phyloP scores from a whole-genome alignment of 768 basidiomycete species.

The Baorangia bicolor region DNA sequence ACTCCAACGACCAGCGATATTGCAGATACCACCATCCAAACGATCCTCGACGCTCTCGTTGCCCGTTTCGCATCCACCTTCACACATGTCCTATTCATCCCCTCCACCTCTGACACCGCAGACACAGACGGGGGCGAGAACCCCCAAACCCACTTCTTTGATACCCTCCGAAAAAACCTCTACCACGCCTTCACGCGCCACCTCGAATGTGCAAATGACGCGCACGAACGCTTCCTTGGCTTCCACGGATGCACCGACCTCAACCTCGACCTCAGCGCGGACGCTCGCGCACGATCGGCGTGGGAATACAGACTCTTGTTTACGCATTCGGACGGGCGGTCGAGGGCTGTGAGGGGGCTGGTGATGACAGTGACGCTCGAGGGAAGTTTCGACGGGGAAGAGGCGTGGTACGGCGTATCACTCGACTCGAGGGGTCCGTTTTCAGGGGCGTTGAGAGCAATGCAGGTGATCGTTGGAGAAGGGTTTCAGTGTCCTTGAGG shows the following conservation, averaged over 20 bases:
- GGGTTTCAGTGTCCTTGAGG: not conserved
- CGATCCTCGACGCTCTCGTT: conserved; percentile 2
- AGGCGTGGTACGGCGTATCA: not conserved
- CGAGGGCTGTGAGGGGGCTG: not conserved
- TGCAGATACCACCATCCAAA: not conserved
- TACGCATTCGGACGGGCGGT: not conserved
- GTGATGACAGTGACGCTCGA: conserved; percentile 10
- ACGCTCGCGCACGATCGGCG: not conserved
- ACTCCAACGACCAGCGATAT: not conserved
- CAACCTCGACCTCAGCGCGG: not conserved
- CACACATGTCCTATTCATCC: not conserved
- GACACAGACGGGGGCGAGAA: not conserved
- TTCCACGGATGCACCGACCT: not conserved
- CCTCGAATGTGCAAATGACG: conserved; percentile 1
- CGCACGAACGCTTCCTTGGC: not conserved
- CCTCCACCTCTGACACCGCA: too few relatives aligned
- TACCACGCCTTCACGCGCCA: conserved; percentile 1
- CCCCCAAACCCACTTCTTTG: not conserved
- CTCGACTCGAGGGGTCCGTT: not conserved
- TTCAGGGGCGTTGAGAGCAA: not conserved
- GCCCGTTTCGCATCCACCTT: not conserved
- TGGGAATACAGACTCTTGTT: conserved; percentile 8
- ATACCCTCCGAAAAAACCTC: conserved; percentile 3
- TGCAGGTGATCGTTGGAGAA: conserved; percentile 5
- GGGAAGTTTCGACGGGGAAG: not conserved